Conservation (phyloP, 768 basidiomycete species). For the Tulasnella sp. region DNA sequence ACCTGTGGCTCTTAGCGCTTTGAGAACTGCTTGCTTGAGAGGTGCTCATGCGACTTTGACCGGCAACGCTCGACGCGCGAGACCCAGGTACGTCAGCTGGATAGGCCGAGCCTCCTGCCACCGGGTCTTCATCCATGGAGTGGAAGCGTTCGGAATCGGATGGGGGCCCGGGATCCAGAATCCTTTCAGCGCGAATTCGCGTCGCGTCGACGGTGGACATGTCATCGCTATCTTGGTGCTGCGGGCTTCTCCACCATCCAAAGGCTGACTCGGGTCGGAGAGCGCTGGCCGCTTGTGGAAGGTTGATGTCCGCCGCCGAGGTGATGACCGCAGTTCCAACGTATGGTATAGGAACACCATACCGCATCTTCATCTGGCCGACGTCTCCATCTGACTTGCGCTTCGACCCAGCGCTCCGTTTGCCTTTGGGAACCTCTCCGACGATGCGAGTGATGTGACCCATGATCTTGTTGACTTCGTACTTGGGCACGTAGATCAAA, state of each 20-base stretch:
- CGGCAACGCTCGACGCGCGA: neutral
- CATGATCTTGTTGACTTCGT: constrained; percentile 12
- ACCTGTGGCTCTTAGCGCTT: neutral
- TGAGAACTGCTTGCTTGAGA: neutral
- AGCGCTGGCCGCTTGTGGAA: neutral
- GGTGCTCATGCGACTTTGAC: neutral
- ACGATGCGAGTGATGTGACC: neutral
- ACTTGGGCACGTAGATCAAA: neutral
- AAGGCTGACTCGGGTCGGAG: neutral
- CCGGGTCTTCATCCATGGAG: neutral
- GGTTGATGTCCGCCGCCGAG: neutral
- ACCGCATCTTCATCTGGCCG: constrained; percentile 7
- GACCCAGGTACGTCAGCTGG: neutral
- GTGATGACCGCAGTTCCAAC: neutral
- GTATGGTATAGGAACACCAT: constrained; percentile 19
- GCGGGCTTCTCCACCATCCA: neutral
- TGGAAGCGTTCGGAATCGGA: neutral
- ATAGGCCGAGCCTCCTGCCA: neutral
- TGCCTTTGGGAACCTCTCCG: neutral
- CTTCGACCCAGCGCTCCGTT: constrained; percentile 2
- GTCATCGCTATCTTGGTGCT: neutral
- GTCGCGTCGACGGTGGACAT: neutral
- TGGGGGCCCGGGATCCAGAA: neutral
- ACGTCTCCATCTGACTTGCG: neutral
- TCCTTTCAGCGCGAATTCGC: neutral